Evolutionary conservation across 495 filamentous ascomycete genomes (phyloP).

Genomic region (Neurospora sp.): DNA sequence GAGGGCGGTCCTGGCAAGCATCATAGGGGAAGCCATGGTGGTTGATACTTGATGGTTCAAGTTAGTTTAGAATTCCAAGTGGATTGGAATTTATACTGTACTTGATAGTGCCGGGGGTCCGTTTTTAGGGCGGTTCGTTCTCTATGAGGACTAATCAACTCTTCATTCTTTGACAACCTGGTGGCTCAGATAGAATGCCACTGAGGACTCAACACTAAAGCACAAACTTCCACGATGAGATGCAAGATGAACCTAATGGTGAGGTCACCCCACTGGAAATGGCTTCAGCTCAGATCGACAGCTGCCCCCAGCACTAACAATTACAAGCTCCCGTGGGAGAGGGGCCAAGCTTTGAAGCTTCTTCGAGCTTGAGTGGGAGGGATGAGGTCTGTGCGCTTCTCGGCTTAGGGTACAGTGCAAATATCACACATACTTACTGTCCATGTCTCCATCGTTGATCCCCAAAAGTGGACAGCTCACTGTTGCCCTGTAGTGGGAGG

Average conservation of each 20-base stretch:
- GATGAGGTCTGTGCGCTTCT: background rate
- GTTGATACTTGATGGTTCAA: background rate
- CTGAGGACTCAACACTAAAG: background rate
- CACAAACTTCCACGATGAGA: background rate
- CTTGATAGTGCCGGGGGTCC: background rate
- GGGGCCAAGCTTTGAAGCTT: too few species aligned
- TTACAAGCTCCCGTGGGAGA: background rate
- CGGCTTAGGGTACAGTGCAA: background rate
- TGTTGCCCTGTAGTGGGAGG: background rate
- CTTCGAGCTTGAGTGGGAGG: too few species aligned
- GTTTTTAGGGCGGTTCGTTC: background rate
- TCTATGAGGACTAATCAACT: background rate
- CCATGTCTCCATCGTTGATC: background rate
- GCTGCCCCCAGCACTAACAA: background rate
- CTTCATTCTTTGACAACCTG: background rate
- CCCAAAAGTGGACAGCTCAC: background rate
- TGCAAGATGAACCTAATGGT: background rate
- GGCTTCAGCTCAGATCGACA: background rate
- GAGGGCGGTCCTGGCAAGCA: conserved; percentile 11
- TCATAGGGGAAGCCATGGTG: conserved; percentile 14
- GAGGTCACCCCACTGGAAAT: background rate
- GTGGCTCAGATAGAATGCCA: too few species aligned
- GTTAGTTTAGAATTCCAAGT: background rate
- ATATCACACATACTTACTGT: background rate
- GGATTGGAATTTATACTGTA: background rate